A percentile compares a stretch with the other conserved stretches of the same genome.
Evolutionary conservation across 179 eudicot species (phyloP).

Genomic region (Silene vulgaris): DNA sequence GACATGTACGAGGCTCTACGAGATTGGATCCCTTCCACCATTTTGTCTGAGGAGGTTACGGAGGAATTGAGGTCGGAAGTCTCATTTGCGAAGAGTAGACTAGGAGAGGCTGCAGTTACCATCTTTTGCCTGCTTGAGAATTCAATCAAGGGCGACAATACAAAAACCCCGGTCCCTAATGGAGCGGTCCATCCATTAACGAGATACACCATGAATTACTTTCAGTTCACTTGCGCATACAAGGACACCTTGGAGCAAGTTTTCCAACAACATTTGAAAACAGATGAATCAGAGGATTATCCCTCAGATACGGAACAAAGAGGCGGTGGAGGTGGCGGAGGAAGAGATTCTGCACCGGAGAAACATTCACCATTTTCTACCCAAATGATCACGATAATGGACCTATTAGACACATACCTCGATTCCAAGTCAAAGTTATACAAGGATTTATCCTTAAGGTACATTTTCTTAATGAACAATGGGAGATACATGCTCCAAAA

Average conservation of each 20-base stretch:
- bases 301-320: neutral
- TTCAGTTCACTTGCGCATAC: constrained; percentile 57
- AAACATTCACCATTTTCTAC: constrained; percentile 44
- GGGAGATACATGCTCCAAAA: constrained; percentile 70
- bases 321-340: neutral
- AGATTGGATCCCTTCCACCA: constrained; percentile 17
- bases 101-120: constrained; percentile 57
- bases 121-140: constrained; percentile 60
- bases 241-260: constrained; percentile 60
- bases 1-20: constrained; percentile 39
- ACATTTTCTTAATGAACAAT: constrained; percentile 75
- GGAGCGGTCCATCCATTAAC: constrained; percentile 84
- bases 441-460: constrained; percentile 47
- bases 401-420: constrained; percentile 47
- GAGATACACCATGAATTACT: constrained; percentile 76
- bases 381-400: constrained; percentile 56
- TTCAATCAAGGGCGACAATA: constrained; percentile 57
- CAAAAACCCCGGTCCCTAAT: constrained; percentile 65
- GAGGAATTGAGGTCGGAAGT: constrained; percentile 43
- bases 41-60: constrained; percentile 28
- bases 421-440: constrained; percentile 64
- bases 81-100: constrained; percentile 29
- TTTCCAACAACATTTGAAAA: constrained; percentile 45
- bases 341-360: neutral
- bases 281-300: constrained; percentile 27